phyloP scores from a whole-genome alignment of 2,329 filamentous ascomycete species.

The Aspergillus spinulosporus region DNA sequence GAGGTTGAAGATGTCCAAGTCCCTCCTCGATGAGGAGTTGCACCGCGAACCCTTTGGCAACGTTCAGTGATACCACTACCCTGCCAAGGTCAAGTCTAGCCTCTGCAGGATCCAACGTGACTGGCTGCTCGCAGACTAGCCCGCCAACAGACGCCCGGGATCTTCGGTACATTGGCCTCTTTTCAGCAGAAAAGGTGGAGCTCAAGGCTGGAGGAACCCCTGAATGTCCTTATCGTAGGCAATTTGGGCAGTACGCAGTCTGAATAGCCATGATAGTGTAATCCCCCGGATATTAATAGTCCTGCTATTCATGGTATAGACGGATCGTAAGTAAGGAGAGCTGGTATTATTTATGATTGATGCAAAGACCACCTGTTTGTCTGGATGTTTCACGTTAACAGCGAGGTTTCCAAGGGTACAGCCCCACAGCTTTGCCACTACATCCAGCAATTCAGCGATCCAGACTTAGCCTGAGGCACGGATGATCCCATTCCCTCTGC shows the following conservation, averaged over 20 bases:
- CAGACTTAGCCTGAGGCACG: background rate
- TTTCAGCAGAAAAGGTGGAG: constrained; percentile 12
- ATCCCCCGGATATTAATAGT: background rate
- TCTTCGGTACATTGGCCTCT: constrained; percentile 15
- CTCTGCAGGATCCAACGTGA: background rate
- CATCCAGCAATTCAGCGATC: background rate
- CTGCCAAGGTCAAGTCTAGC: background rate
- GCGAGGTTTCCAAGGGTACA: background rate
- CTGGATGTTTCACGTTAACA: constrained; percentile 1
- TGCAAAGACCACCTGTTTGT: constrained; percentile 11
- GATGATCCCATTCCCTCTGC: background rate
- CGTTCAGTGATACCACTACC: background rate
- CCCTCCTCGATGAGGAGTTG: constrained; percentile 5
- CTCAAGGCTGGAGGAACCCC: constrained; percentile 2
- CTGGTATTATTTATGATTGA: background rate
- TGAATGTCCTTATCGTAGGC: constrained; percentile 8
- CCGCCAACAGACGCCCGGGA: constrained; percentile 10
- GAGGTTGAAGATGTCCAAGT: constrained; percentile 10
- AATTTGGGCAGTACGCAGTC: background rate
- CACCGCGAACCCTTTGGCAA: constrained; percentile 1
- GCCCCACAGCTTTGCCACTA: constrained; percentile 1
- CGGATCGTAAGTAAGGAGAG: background rate
- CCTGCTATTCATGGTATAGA: background rate
- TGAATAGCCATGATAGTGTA: background rate
- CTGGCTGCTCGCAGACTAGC: constrained; percentile 13